Evolutionary conservation across 208 protist genomes (phyloP).

Genomic region (Naegleria fowleri): DNA sequence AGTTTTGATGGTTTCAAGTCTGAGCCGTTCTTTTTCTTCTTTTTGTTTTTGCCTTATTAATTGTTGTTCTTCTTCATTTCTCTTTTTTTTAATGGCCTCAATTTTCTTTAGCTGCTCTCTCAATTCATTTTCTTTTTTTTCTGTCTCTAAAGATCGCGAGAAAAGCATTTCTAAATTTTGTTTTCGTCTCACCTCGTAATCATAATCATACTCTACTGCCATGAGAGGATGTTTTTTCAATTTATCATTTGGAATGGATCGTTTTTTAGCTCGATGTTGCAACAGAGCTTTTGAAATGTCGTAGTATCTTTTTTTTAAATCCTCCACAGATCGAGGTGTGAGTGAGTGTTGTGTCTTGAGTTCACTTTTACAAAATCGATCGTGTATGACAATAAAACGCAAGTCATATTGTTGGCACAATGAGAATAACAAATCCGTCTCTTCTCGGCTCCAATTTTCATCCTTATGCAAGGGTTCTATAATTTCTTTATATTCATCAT

Average conservation of each 20-base stretch:
- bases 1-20: neutral
- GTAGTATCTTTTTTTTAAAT: slow-evolving; percentile 13
- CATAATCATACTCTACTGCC: neutral
- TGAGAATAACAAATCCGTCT: neutral
- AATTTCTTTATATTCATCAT: neutral
- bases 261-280: neutral
- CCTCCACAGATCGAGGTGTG: neutral
- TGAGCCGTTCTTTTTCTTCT: neutral
- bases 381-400: neutral
- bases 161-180: neutral
- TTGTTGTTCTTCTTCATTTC: neutral
- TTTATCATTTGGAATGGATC: neutral
- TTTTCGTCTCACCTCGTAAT: neutral
- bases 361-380: neutral
- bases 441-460: neutral
- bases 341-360: neutral
- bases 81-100: slow-evolving; percentile 21
- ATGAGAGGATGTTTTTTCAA: neutral
- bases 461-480: neutral
- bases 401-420: slow-evolving; percentile 2
- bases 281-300: neutral
- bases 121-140: slow-evolving; percentile 4
- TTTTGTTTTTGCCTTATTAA: neutral
- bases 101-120: slow-evolving; percentile 13
- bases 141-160: neutral